Conservation (phyloP, 192 early-diverging fungal species). For the Cladochytrium replicatum region DNA sequence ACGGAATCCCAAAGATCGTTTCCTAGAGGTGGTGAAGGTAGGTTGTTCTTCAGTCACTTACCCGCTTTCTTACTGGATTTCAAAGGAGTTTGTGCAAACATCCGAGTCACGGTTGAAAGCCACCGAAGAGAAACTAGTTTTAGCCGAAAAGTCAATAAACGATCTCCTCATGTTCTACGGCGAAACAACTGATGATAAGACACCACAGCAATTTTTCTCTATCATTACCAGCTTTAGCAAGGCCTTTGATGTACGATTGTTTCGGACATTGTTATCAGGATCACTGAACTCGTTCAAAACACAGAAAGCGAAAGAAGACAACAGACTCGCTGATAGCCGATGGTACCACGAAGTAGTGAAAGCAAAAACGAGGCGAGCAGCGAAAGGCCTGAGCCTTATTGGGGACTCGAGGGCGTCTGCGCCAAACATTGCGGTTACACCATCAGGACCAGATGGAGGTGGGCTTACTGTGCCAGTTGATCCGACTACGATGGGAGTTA, state of each 20-base stretch:
- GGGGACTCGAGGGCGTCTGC: too few relatives aligned
- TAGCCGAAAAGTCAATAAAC: conserved; percentile 22
- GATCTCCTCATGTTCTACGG: conserved; percentile 31
- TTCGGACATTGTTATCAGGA: conserved; percentile 2
- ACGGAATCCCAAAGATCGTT: conserved; percentile 6
- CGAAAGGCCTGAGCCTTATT: too few relatives aligned
- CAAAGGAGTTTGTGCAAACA: conserved; percentile 11
- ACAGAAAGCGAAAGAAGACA: conserved; percentile 4
- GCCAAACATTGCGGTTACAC: too few relatives aligned
- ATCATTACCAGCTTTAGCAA: conserved; percentile 21
- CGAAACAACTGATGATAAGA: conserved; percentile 23
- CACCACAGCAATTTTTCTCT: conserved; percentile 35
- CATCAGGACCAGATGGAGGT: too few relatives aligned
- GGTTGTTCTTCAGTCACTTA: not conserved
- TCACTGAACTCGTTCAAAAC: not conserved
- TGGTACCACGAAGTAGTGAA: too few relatives aligned
- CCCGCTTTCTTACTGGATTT: not conserved
- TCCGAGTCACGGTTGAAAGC: conserved; percentile 19
- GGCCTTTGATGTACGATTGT: conserved; percentile 12
- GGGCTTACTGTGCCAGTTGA: too few relatives aligned
- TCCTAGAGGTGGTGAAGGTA: conserved; percentile 15
- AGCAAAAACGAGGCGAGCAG: too few relatives aligned
- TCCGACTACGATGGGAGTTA: too few relatives aligned
- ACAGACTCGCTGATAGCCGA: not conserved
- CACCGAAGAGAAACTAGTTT: conserved; percentile 14